Evolutionary conservation across 495 filamentous ascomycete genomes (phyloP).

Genomic region (Aspergillus nidulans): DNA sequence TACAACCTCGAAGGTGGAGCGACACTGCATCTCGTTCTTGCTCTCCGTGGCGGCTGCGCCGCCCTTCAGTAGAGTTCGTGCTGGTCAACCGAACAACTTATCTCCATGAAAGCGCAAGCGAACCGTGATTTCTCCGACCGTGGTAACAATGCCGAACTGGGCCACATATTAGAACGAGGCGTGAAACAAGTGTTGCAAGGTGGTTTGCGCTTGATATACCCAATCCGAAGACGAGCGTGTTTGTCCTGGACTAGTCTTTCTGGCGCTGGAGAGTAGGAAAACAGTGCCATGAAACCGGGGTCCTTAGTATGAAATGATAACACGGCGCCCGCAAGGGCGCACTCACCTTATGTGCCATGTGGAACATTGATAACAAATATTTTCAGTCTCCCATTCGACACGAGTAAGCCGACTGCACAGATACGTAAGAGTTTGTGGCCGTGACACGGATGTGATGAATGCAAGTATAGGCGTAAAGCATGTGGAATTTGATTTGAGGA

Average conservation of each 20-base stretch:
- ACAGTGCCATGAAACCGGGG: not conserved
- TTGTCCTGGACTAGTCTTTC: not conserved
- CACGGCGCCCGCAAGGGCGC: not conserved
- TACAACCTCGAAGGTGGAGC: conserved; percentile 89
- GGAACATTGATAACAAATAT: not conserved
- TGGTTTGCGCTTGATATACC: conserved; percentile 6
- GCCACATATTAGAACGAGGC: not conserved
- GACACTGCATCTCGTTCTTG: conserved; percentile 92
- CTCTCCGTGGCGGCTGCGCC: conserved; percentile 69
- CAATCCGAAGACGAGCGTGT: not conserved
- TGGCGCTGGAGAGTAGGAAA: not conserved
- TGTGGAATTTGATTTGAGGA: not conserved
- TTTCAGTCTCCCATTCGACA: not conserved
- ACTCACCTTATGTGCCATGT: conserved; percentile 2
- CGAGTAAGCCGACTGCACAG: not conserved
- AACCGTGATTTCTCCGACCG: not conserved
- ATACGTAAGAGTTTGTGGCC: not conserved
- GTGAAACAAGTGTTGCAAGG: not conserved
- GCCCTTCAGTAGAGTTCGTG: conserved; percentile 12
- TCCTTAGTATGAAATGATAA: not conserved
- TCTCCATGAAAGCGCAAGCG: not conserved
- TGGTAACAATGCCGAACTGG: not conserved
- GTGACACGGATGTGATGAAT: not conserved
- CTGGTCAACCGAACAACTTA: not conserved
- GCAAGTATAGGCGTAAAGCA: not conserved